Base-by-base conservation (phyloP, 2,329 filamentous ascomycete species). In the Diaporthe aspalathi region DNA sequence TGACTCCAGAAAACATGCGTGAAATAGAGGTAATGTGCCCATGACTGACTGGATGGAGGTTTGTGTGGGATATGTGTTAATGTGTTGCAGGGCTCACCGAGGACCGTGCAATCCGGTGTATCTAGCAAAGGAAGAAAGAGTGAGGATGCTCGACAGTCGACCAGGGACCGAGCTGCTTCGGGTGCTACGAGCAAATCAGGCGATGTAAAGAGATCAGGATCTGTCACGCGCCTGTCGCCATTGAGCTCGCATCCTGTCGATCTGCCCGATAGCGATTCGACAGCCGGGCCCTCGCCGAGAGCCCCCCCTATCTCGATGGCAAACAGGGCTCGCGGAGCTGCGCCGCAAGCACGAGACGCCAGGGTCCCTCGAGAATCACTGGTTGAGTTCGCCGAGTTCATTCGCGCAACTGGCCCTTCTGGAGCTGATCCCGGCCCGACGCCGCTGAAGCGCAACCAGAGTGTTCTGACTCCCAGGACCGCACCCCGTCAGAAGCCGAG, bases 361-460 rank as follows among this genome's bases (percentile, higher is more conserved):
- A 88, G 92, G 73, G 85, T 93, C 11, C 86, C 90, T 12, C 85
- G 87, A 6, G 92, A 95, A 73, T 94, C 94, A 0, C 89, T 92
- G 11, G 87, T 90, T 56, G 95, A 97, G 76, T 94, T 98, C 82
- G 93, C 94, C 27, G 92, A 97, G 72, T 98, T 97, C 79, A 94
- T 97, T 77, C 92, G 94, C 72, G 93, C 92, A 0, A 97, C 94
- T 38, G 94, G 94, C 2, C 93, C 95, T 20, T 78, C 86, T n/a
- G 78, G 78, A 17, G 76, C 80, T 24, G 72, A 79, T 24, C 77
- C 81, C 27, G 60, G 49, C 22, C 72, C 68, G 53, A 49, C 71
- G 11, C 47, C 32, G 49, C 70, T 62, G 62, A 70, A 52, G 35
- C 74, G 43, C 69, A 73, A 49, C 52, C 72, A 47, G 40, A 78